Conservation (phyloP, 2,329 filamentous ascomycete species). For the Claviceps paspali region DNA sequence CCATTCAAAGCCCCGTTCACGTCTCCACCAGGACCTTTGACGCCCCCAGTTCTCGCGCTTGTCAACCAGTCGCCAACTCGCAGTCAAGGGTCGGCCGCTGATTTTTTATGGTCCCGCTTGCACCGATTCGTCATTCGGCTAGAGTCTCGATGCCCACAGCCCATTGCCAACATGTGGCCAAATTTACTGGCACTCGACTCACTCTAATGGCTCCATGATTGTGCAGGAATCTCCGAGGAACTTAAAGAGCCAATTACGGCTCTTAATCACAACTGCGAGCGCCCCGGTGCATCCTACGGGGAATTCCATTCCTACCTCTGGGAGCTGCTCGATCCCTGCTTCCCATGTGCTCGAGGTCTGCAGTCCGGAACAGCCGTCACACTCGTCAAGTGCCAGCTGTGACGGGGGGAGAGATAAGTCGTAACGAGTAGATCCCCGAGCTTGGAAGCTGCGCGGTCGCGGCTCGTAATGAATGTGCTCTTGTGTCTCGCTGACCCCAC, state of each 20-base stretch:
- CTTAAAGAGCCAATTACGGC: constrained; percentile 1
- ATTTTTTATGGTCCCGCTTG: not conserved
- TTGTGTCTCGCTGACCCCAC: no score
- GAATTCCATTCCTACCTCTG: not conserved
- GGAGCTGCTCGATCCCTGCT: constrained; percentile 1
- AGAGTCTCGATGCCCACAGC: not conserved
- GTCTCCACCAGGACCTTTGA: not conserved
- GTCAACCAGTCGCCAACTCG: not conserved
- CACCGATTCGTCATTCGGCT: not conserved
- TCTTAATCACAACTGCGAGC: not conserved
- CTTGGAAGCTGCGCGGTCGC: no score
- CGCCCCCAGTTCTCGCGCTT: not conserved
- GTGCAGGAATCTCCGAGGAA: not conserved
- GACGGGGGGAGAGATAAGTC: no score
- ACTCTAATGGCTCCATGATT: no score
- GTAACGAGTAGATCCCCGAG: no score
- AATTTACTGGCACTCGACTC: not conserved
- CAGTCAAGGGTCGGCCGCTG: not conserved
- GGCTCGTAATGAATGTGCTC: no score
- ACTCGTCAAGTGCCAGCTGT: no score
- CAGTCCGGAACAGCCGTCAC: not conserved
- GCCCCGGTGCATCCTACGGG: not conserved
- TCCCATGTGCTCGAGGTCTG: constrained; percentile 3
- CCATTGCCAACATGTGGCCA: not conserved
- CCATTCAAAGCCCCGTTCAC: constrained; percentile 1